Base-by-base conservation (phyloP, 163 green algal genomes). In the Chlamydomonas reinhardtii region DNA sequence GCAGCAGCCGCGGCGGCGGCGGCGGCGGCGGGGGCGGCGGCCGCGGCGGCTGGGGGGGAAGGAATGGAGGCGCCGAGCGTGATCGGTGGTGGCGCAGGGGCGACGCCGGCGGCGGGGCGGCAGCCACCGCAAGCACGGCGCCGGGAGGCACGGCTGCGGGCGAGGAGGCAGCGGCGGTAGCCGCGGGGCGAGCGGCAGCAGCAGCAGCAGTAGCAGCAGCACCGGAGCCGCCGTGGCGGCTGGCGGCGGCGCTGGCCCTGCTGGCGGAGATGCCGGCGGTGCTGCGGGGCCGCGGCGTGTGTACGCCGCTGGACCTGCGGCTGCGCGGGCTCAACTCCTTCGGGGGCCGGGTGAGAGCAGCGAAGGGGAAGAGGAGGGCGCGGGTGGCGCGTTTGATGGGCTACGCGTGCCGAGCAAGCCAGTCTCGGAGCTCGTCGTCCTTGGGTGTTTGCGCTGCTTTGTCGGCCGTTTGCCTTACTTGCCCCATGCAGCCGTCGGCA, bases 241-340 rank as follows among this genome's bases (percentile, higher is more conserved):
- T 85, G 77, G 66, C 76, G 43, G 8, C 5, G 27, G 69, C 43
- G 20, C 66, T 85, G 77, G 43, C 35, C 31, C n/a, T 27, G 31
- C 4, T 85, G 43, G 65, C 12, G 43, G n/a, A 56, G 43, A 66
- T 85, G 65, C 66, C 77, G 20, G 77, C n/a, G 9, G 77, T 32
- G 66, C 77, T 85, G 65, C 8, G 2, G 48, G 66, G 4, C 0
- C 64, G 66, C 9, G 65, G 43, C 20, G 43, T 56, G 43, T 52
- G 76, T 22, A 3, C 24, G 65, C 20, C 19, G 20, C 77, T 85
- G 31, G 6, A 8, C 43, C 77, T 85, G 66, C 11, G 61, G 11
- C 31, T 85, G 48, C 24, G 22, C 31, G 77, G 77, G 0, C 66
- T 85, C n/a, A 25, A 37, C 4, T 27, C 65, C 16, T 85, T 85